These are phyloP conservation scores for Podila epicladia DNA, from an alignment of 192 early-diverging fungal species.

Conservation along the genomic window DNA sequence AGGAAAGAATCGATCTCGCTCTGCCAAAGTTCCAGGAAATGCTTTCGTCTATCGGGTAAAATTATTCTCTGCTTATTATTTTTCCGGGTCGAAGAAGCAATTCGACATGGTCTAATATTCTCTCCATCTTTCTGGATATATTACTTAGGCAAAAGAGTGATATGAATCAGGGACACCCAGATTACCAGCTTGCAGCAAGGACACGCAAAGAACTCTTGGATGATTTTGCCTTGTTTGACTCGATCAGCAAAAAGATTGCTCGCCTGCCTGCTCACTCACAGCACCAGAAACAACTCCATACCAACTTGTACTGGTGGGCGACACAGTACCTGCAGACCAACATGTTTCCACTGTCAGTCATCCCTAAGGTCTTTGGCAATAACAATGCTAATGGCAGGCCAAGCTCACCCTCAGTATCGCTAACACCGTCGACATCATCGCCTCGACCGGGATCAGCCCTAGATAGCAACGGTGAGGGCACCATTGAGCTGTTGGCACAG, in stretches of 20 bases:
- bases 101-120: too few species aligned
- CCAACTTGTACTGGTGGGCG: conserved; percentile 69
- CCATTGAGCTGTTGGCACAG: conserved; percentile 39
- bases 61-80: neutral
- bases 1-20: conserved; percentile 58
- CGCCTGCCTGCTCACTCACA: conserved; percentile 59
- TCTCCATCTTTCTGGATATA: neutral
- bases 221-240: conserved; percentile 71
- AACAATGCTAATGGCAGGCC: conserved; percentile 12
- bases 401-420: conserved; percentile 15
- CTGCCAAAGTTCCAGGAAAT: conserved; percentile 69
- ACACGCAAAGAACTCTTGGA: conserved; percentile 72
- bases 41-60: conserved; percentile 64
- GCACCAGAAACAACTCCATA: conserved; percentile 65
- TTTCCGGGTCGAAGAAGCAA: neutral
- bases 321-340: conserved; percentile 79
- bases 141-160: conserved; percentile 51
- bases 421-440: conserved; percentile 33
- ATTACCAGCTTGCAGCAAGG: conserved; percentile 66
- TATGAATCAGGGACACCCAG: conserved; percentile 59
- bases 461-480: conserved; percentile 21
- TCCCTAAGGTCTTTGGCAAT: conserved; percentile 65
- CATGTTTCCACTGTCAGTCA: conserved; percentile 80
- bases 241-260: conserved; percentile 66
- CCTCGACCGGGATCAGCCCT: conserved; percentile 11